Evolutionary conservation across 2,329 filamentous ascomycete species (phyloP).

Genomic region (Lasiodiplodia citricola): DNA sequence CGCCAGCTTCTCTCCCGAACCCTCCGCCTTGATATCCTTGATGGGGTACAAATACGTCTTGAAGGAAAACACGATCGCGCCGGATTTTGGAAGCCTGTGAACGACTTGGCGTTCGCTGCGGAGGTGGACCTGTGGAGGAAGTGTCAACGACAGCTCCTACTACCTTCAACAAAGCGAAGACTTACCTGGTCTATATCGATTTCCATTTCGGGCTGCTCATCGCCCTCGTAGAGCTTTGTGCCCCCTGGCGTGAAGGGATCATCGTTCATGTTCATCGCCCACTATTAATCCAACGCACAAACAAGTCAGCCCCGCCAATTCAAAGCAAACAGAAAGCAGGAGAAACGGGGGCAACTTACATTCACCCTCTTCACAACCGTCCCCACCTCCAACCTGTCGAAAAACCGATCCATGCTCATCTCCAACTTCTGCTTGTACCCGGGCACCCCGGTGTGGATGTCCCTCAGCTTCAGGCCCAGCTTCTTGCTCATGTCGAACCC

Average conservation of each 20-base stretch:
- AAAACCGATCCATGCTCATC: neutral
- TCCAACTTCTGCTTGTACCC: neutral
- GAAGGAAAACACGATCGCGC: conserved; percentile 55
- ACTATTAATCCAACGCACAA: neutral
- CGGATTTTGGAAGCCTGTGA: neutral
- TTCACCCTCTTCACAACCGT: neutral
- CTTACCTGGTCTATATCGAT: neutral
- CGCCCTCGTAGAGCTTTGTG: neutral
- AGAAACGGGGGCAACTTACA: neutral
- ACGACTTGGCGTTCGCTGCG: neutral
- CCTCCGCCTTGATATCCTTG: conserved; percentile 61
- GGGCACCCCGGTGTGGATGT: neutral
- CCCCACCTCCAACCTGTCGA: neutral
- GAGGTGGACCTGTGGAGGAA: neutral
- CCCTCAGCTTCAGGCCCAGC: neutral
- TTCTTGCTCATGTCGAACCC: neutral
- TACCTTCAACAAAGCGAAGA: neutral
- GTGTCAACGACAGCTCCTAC: neutral
- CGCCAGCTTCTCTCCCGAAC: conserved; percentile 59
- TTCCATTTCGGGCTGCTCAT: neutral
- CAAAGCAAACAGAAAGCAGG: too few species aligned
- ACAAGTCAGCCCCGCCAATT: neutral
- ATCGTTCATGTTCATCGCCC: neutral
- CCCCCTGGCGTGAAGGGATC: neutral
- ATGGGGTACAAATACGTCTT: conserved; percentile 68